Conservation (phyloP, 1,139 yeast species). For the Suhomyces yuchorum region DNA sequence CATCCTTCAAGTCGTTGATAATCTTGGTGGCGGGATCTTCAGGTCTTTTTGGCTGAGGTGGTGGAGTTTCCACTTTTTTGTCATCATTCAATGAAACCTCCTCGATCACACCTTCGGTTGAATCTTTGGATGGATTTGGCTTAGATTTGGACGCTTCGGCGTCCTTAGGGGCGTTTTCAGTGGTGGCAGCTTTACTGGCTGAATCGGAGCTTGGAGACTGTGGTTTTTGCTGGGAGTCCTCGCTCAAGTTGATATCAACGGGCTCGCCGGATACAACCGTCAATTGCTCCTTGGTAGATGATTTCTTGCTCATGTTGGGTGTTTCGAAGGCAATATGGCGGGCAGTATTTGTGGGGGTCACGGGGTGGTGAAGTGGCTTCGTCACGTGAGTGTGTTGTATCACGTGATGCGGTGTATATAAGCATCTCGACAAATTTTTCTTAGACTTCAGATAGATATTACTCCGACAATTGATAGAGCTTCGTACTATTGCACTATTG, state of each 20-base stretch:
- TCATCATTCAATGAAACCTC: conserved; percentile 19
- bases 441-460: conserved; percentile 26
- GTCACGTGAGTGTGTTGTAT: conserved; percentile 1
- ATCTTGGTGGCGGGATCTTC: conserved; percentile 56
- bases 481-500: conserved; percentile 43
- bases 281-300: conserved; percentile 20
- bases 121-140: neutral
- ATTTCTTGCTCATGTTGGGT: conserved; percentile 14
- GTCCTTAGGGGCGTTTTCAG: conserved; percentile 6
- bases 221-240: neutral
- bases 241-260: conserved; percentile 22
- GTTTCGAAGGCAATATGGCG: neutral
- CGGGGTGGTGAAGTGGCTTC: neutral
- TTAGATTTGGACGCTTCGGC: conserved; percentile 1
- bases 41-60: conserved; percentile 77
- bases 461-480: conserved; percentile 65
- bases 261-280: conserved; percentile 41
- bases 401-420: conserved; percentile 9
- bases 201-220: neutral
- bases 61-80: conserved; percentile 26
- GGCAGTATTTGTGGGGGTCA: neutral
- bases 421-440: conserved; percentile 7
- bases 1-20: conserved; percentile 64
- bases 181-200: conserved; percentile 4
- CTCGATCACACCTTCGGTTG: conserved; percentile 11